Conservation (phyloP, 2,329 filamentous ascomycete genomes). For the Talaromyces sp. region DNA sequence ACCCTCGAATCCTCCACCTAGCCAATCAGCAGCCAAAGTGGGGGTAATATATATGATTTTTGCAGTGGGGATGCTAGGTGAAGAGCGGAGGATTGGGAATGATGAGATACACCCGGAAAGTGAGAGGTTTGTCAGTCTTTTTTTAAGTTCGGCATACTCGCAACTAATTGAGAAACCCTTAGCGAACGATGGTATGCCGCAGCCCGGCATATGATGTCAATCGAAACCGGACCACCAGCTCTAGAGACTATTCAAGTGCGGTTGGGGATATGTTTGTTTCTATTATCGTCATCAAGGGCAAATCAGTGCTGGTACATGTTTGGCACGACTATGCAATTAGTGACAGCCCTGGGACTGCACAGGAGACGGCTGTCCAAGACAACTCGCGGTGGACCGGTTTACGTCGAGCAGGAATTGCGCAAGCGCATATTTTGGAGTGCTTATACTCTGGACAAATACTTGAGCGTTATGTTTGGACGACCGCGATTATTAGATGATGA, state of each 20-base stretch:
- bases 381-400: constrained; percentile 29
- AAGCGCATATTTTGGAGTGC: constrained; percentile 62
- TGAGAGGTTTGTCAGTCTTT: constrained; percentile 27
- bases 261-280: constrained; percentile 57
- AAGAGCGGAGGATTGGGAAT: constrained; percentile 40
- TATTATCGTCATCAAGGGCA: constrained; percentile 57
- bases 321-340: constrained; percentile 54
- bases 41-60: constrained; percentile 51
- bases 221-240: constrained; percentile 53
- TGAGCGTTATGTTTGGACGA: constrained; percentile 61
- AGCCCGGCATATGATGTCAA: constrained; percentile 34
- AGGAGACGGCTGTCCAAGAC: constrained; percentile 30
- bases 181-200: constrained; percentile 41
- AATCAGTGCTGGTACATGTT: constrained; percentile 62
- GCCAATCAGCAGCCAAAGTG: constrained; percentile 45
- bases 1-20: constrained; percentile 36
- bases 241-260: constrained; percentile 58
- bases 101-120: constrained; percentile 23
- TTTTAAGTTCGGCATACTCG: not conserved
- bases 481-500: constrained; percentile 61
- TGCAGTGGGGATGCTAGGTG: constrained; percentile 47
- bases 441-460: constrained; percentile 61
- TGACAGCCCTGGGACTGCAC: constrained; percentile 46
- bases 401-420: constrained; percentile 50
- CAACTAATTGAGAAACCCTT: not conserved